These are phyloP conservation scores for Petunia hybrid DNA, from an alignment of 305 asterid species.

Conservation along the genomic window DNA sequence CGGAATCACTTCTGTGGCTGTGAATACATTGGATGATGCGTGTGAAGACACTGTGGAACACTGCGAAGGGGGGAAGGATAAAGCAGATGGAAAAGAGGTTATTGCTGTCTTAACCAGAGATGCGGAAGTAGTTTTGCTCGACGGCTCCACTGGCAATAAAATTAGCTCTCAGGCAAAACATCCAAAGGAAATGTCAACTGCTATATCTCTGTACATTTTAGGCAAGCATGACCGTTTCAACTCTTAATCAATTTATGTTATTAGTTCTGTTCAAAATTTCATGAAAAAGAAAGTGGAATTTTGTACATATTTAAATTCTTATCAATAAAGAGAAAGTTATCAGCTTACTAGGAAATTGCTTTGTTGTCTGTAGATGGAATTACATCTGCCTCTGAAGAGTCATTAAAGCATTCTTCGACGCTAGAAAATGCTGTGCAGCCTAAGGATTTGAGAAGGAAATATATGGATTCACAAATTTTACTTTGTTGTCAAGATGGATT, in stretches of 20 bases:
- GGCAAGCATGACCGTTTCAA: slow-evolving; percentile 57
- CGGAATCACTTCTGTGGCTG: slow-evolving; percentile 63
- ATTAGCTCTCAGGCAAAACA: slow-evolving; percentile 57
- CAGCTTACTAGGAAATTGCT: slow-evolving; percentile 32
- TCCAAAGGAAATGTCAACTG: slow-evolving; percentile 62
- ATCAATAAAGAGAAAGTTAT: slow-evolving; percentile 3
- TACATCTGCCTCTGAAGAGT: slow-evolving; percentile 51
- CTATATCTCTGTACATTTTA: slow-evolving; percentile 70
- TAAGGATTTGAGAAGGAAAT: slow-evolving; percentile 41
- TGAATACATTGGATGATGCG: slow-evolving; percentile 48
- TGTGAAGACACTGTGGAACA: slow-evolving; percentile 44
- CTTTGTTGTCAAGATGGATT: slow-evolving; percentile 81
- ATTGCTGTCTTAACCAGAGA: slow-evolving; percentile 70
- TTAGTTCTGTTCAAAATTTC: not conserved
- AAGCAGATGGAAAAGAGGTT: slow-evolving; percentile 57
- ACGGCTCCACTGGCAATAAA: slow-evolving; percentile 60
- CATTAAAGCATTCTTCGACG: slow-evolving; percentile 45
- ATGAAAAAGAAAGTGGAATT: not conserved
- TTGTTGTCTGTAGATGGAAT: slow-evolving; percentile 57
- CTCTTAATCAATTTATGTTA: slow-evolving; percentile 7
- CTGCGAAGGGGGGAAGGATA: slow-evolving; percentile 51
- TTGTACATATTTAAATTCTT: slow-evolving; percentile 19
- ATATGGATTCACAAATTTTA: slow-evolving; percentile 58
- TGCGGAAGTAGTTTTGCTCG: slow-evolving; percentile 67
- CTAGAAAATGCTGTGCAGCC: slow-evolving; percentile 44